Base-by-base conservation (phyloP, 345 rosid species). In the Boechera divaricarpa region DNA sequence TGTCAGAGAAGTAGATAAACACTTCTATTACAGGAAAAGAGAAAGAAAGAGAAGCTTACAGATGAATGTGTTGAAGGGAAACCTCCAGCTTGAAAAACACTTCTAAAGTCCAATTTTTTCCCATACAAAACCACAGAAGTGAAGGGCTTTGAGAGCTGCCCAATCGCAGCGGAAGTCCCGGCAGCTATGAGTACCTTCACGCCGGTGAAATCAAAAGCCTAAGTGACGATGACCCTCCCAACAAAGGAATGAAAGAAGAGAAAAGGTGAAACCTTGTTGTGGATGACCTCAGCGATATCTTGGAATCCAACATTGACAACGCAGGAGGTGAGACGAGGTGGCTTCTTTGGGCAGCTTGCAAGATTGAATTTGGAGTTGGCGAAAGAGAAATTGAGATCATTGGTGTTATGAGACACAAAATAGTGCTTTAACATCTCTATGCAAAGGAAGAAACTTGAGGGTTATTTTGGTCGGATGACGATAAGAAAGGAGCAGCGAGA, bases 1-100 rank as follows among this genome's bases (percentile, higher is more conserved):
- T 24, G 51, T 75, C 51, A 70, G 67, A 63, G 9, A 55, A 54
- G 10, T 56, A 77, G 47, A 49, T 44, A 57, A 31, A 38, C 31
- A 16, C 48, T 45, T 6, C 24, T 21, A 47, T 18, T 21, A 39
- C 18, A 44, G 10, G 21, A 13, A 10, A 18, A 18, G 28, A 75
- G 8, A 63, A 12, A 16, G 24, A 35, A 8, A 32, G n/a, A n/a
- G 57, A 39, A 60, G 33, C 75, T 69, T 74, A 79, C 79, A 57
- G 83, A 80, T 0, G 98, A 94, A 86, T 94, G 97, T 39, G 96
- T 83, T 49, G 98, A 94, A 78, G 98, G 98, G 85, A 91, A 91
- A 32, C 98, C 98, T 5, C 98, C 98, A 54, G 98, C 85, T 64
- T 81, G 91, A 36, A 90, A 44, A 2, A 87, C 83, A 59, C 84